Conservation (phyloP, 495 filamentous ascomycete genomes). For the Penicillium roqueforti region DNA sequence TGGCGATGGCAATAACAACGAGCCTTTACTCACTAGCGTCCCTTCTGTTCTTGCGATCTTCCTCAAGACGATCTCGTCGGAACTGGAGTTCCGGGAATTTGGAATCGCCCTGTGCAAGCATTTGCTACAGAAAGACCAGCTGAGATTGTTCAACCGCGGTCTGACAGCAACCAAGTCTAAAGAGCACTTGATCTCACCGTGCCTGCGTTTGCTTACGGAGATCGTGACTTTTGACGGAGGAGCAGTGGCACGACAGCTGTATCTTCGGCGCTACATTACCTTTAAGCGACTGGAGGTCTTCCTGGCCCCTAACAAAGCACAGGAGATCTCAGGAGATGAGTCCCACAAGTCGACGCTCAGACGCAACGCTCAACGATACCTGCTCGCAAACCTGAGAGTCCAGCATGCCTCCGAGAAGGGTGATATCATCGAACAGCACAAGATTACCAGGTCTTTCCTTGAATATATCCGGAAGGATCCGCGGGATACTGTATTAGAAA, state of each 20-base stretch:
- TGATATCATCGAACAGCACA: conserved; percentile 70
- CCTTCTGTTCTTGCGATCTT: conserved; percentile 73
- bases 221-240: conserved; percentile 78
- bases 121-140: conserved; percentile 66
- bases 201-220: conserved; percentile 74
- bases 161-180: conserved; percentile 70
- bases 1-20: conserved; percentile 66
- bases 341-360: conserved; percentile 64
- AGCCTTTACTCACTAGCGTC: conserved; percentile 67
- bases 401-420: conserved; percentile 65
- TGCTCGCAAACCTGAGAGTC: conserved; percentile 68
- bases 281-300: conserved; percentile 65
- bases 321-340: conserved; percentile 51
- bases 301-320: conserved; percentile 40
- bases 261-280: conserved; percentile 63
- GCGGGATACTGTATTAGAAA: conserved; percentile 61
- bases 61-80: conserved; percentile 64
- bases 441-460: conserved; percentile 63
- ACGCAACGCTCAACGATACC: conserved; percentile 68
- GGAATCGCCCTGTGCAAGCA: conserved; percentile 70
- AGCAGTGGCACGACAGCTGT: conserved; percentile 63
- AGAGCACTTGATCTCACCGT: conserved; percentile 80
- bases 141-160: conserved; percentile 66
- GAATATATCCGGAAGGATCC: conserved; percentile 69
- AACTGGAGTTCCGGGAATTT: conserved; percentile 65